A percentile compares a stretch with the other conserved stretches of the same genome.
Conservation (phyloP, 2,329 filamentous ascomycete genomes). For the Curvularia lunata region DNA sequence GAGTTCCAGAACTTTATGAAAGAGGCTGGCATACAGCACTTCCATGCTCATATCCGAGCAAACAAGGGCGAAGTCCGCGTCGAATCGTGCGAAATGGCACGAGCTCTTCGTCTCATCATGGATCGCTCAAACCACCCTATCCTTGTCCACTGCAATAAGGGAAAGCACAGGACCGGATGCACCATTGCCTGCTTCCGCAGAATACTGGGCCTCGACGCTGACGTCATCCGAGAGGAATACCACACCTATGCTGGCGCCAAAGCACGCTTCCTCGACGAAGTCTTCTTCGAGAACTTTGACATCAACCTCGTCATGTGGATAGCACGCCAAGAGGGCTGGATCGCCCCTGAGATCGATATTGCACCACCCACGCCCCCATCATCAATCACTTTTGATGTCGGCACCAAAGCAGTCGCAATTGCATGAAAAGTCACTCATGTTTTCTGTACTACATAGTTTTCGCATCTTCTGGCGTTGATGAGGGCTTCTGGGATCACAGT, state of each 20-base stretch:
- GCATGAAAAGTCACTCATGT: slow-evolving; percentile 1
- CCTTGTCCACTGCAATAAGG: slow-evolving; percentile 91
- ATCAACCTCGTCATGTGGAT: slow-evolving; percentile 51
- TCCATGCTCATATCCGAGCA: slow-evolving; percentile 79
- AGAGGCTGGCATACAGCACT: slow-evolving; percentile 71
- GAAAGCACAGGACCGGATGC: slow-evolving; percentile 90
- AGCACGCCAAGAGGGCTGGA: slow-evolving; percentile 44
- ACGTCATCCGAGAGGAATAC: slow-evolving; percentile 75
- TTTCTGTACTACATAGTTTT: background rate
- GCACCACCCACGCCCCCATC: slow-evolving; percentile 34
- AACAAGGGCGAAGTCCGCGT: slow-evolving; percentile 73
- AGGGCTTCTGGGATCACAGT: background rate
- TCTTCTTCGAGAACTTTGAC: slow-evolving; percentile 55
- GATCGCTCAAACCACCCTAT: slow-evolving; percentile 78
- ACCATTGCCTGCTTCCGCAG: slow-evolving; percentile 82
- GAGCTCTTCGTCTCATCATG: slow-evolving; percentile 74
- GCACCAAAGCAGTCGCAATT: slow-evolving; percentile 19
- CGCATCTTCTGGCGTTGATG: slow-evolving; percentile 8
- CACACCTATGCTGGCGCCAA: slow-evolving; percentile 63
- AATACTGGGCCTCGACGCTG: slow-evolving; percentile 67
- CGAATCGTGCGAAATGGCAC: slow-evolving; percentile 62
- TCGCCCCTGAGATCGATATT: slow-evolving; percentile 21
- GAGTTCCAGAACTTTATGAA: slow-evolving; percentile 66
- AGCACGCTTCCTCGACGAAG: slow-evolving; percentile 55
- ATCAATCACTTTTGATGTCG: slow-evolving; percentile 22